phyloP scores from a whole-genome alignment of 768 basidiomycete genomes.

The Amanita inopinata region DNA sequence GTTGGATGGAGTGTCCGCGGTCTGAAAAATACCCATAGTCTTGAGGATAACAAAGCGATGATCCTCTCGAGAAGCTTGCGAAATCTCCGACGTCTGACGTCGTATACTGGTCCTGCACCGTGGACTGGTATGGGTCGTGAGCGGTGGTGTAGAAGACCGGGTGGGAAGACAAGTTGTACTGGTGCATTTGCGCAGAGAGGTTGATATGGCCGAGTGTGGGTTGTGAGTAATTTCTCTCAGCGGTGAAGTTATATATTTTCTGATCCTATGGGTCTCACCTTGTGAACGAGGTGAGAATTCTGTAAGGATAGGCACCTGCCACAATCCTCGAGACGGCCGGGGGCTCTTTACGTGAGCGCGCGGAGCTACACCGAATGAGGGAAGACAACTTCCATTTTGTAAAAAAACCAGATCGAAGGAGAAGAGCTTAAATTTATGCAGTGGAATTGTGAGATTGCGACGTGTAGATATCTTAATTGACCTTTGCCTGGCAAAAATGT shows the following conservation, averaged over 20 bases:
- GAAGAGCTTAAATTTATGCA: constrained; percentile 13
- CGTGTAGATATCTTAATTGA: constrained; percentile 4
- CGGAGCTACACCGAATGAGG: constrained; percentile 31
- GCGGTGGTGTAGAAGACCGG: constrained; percentile 20
- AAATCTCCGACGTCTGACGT: constrained; percentile 11
- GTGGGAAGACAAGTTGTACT: constrained; percentile 20
- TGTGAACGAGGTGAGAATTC: constrained; percentile 34
- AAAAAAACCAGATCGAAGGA: constrained; percentile 22
- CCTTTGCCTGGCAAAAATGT: background rate
- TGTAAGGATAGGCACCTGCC: constrained; percentile 35
- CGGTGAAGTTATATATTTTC: constrained; percentile 38
- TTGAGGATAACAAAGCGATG: constrained; percentile 34
- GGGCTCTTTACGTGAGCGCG: constrained; percentile 33
- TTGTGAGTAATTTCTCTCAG: constrained; percentile 22
- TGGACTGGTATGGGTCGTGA: constrained; percentile 13
- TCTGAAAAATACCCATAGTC: constrained; percentile 32
- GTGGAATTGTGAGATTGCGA: constrained; percentile 6
- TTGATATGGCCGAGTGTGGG: constrained; percentile 20
- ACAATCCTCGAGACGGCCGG: constrained; percentile 30
- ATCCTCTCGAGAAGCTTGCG: constrained; percentile 40
- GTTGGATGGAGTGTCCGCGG: constrained; percentile 23
- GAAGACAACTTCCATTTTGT: constrained; percentile 25
- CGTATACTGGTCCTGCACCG: constrained; percentile 3
- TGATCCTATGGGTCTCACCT: constrained; percentile 30
- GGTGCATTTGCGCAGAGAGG: constrained; percentile 28